These are phyloP conservation scores for Letharia columbiana DNA, from an alignment of 495 filamentous ascomycete genomes.

Conservation along the genomic window DNA sequence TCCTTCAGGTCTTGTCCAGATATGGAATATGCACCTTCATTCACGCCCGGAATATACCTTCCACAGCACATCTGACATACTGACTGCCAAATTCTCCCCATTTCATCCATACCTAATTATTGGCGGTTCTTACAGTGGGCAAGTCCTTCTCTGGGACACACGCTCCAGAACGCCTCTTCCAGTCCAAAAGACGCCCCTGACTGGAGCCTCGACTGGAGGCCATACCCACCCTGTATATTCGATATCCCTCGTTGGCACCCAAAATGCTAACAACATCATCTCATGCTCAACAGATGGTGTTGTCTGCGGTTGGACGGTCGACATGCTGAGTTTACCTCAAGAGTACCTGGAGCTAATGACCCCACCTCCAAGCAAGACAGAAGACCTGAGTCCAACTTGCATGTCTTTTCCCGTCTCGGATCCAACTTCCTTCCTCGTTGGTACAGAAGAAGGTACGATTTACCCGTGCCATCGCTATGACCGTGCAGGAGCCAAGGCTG, in stretches of 20 bases:
- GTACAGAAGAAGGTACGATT: constrained; percentile 91
- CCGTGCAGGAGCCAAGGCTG: constrained; percentile 90
- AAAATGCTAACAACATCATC: constrained; percentile 97
- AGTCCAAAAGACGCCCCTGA: constrained; percentile 91
- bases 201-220: constrained; percentile 56
- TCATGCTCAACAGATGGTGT: constrained; percentile 93
- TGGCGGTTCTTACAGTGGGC: constrained; percentile 89
- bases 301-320: constrained; percentile 91
- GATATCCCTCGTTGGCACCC: constrained; percentile 90
- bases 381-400: constrained; percentile 91
- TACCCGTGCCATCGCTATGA: constrained; percentile 96
- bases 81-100: constrained; percentile 91
- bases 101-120: constrained; percentile 95
- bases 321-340: constrained; percentile 93
- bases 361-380: constrained; percentile 81
- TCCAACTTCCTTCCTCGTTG: constrained; percentile 94
- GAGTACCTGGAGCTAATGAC: constrained; percentile 79
- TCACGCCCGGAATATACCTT: constrained; percentile 93
- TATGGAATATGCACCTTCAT: constrained; percentile 94
- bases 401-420: constrained; percentile 95
- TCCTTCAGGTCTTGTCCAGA: constrained; percentile 85
- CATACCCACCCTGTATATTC: constrained; percentile 96
- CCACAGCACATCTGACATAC: constrained; percentile 90
- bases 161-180: constrained; percentile 61
- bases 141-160: constrained; percentile 98